Percentiles rank a stretch among this genome's conserved stretches.
phyloP scores from a whole-genome alignment of 169 alveolate genomes.

The Fabrea salina region DNA sequence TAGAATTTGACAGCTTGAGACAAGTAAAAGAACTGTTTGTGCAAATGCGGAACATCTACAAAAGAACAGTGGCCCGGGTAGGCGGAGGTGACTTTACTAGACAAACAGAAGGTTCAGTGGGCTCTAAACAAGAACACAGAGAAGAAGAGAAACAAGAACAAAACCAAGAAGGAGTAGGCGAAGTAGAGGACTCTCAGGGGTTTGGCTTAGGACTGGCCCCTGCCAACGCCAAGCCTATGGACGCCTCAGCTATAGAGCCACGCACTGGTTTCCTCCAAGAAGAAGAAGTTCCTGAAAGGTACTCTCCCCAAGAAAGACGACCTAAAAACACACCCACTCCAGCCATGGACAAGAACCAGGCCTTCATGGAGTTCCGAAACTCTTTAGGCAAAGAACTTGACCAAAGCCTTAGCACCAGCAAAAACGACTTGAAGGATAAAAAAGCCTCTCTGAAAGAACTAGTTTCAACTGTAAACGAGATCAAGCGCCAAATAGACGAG shows the following conservation, averaged over 20 bases:
- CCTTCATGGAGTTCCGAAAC: conserved; percentile 69
- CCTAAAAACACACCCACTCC: conserved; percentile 30
- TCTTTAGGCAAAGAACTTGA: conserved; percentile 68
- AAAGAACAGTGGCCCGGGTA: conserved; percentile 42
- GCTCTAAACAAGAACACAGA: conserved; percentile 37
- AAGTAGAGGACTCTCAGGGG: conserved; percentile 56
- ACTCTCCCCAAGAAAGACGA: conserved; percentile 42
- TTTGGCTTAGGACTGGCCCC: conserved; percentile 60
- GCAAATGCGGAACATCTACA: conserved; percentile 71
- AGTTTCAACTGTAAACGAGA: conserved; percentile 38
- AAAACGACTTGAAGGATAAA: conserved; percentile 61
- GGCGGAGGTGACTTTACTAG: conserved; percentile 50
- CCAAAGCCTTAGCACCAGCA: conserved; percentile 50
- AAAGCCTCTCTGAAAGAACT: conserved; percentile 51
- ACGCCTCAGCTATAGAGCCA: conserved; percentile 43
- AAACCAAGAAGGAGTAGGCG: conserved; percentile 51
- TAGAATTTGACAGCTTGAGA: conserved; percentile 82
- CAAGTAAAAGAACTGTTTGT: conserved; percentile 77
- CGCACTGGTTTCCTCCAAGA: conserved; percentile 42
- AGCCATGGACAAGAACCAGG: conserved; percentile 70
- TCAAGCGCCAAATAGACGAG: conserved; percentile 51
- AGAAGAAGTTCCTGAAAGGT: conserved; percentile 50
- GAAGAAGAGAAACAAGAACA: conserved; percentile 40
- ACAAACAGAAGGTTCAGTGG: conserved; percentile 34
- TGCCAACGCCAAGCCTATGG: conserved; percentile 51